phyloP scores from a whole-genome alignment of 257 asterid genomes.

The Solanum megistacrolobum region DNA sequence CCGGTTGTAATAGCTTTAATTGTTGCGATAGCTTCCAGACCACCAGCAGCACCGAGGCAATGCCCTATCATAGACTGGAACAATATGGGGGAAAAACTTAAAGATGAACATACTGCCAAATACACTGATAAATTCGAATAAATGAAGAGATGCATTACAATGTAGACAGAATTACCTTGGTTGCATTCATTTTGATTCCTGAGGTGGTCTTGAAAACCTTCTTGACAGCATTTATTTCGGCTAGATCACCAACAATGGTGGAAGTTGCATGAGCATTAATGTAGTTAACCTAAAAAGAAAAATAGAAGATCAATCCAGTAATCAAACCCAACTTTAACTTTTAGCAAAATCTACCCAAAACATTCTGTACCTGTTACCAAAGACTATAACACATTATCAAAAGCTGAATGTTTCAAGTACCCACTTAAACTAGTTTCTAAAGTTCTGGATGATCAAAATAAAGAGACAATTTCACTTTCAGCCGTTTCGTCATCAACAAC shows the following conservation, averaged over 20 bases:
- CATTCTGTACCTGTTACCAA: background rate
- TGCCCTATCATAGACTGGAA: conserved; percentile 94
- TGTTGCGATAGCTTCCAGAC: conserved; percentile 89
- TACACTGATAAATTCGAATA: background rate
- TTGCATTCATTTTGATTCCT: conserved; percentile 77
- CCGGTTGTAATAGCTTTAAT: conserved; percentile 83
- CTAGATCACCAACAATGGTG: conserved; percentile 82
- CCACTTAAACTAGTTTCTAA: background rate
- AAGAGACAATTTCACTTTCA: background rate
- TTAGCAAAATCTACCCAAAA: background rate
- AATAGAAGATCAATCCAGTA: background rate
- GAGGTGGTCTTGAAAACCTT: conserved; percentile 81
- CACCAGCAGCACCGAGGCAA: conserved; percentile 97
- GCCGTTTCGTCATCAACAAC: background rate
- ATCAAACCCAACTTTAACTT: background rate
- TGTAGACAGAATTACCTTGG: conserved; percentile 43
- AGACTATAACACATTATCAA: background rate
- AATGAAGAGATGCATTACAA: background rate
- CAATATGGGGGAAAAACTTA: background rate
- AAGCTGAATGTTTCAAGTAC: background rate
- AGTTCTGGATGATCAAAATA: background rate
- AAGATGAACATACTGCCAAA: background rate
- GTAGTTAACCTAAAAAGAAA: conserved; percentile 71
- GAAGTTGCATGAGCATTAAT: conserved; percentile 96
- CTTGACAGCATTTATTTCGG: conserved; percentile 85